Evolutionary conservation across 1,284 basidiomycete genomes (phyloP).

Genomic region (Trametes polyzona): DNA sequence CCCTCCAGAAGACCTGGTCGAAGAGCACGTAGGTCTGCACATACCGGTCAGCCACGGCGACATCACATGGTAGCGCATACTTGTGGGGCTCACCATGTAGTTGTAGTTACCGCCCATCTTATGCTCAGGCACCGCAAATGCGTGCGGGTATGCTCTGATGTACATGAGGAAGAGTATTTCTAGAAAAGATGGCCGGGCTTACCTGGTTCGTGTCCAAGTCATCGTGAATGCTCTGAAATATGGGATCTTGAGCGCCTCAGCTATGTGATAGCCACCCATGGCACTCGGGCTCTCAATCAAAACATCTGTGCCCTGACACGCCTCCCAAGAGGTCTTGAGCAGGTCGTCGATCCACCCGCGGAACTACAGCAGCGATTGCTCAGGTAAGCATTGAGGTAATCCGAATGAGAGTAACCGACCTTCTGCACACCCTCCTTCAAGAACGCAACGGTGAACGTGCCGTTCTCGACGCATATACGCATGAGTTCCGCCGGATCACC

Average conservation of each 20-base stretch:
- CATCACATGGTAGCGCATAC: no score
- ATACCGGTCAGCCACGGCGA: no score
- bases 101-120: slow-evolving; percentile 98
- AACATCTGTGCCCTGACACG: slow-evolving; percentile 93
- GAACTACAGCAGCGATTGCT: slow-evolving; percentile 58
- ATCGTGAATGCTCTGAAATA: slow-evolving; percentile 94
- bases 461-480: slow-evolving; percentile 95
- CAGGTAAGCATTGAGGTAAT: neutral
- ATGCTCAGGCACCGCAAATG: slow-evolving; percentile 94
- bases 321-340: slow-evolving; percentile 91
- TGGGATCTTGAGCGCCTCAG: slow-evolving; percentile 90
- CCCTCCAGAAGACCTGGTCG: slow-evolving; percentile 98
- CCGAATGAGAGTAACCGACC: slow-evolving; percentile 46
- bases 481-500: slow-evolving; percentile 97
- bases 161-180: neutral
- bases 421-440: slow-evolving; percentile 89
- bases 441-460: slow-evolving; percentile 95
- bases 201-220: slow-evolving; percentile 82
- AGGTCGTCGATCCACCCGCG: slow-evolving; percentile 97
- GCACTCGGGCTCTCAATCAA: slow-evolving; percentile 95
- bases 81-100: slow-evolving; percentile 75
- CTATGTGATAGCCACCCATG: slow-evolving; percentile 99
- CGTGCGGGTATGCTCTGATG: slow-evolving; percentile 90
- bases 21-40: slow-evolving; percentile 86
- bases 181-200: slow-evolving; percentile 1